A percentile compares a stretch with the other conserved stretches of the same genome.
These are phyloP conservation scores for Beauveria varroae DNA, from an alignment of 2,329 filamentous ascomycete species.

Conservation along the genomic window DNA sequence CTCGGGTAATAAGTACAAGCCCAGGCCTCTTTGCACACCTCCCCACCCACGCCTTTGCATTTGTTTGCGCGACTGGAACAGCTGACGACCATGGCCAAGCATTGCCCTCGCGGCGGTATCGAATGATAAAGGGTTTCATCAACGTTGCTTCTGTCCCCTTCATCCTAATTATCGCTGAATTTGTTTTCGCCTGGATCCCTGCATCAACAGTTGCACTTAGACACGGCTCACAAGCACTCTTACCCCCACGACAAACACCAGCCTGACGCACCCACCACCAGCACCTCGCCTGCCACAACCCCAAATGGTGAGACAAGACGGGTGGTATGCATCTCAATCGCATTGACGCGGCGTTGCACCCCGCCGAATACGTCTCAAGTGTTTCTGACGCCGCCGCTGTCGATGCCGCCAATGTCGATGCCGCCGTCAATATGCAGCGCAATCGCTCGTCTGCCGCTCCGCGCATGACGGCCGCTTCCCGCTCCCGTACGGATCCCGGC, in stretches of 20 bases:
- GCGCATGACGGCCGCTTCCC: background rate
- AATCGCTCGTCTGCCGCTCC: background rate
- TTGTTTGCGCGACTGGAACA: no score
- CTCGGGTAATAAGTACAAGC: no score
- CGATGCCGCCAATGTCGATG: conserved; percentile 8
- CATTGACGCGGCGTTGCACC: conserved; percentile 17
- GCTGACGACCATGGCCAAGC: no score
- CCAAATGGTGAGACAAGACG: conserved; percentile 20
- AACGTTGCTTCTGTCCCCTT: no score
- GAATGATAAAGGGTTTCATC: no score
- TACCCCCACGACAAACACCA: background rate
- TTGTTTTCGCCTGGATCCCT: no score
- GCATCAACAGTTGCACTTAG: background rate
- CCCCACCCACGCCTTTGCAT: no score
- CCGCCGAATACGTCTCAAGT: conserved; percentile 6
- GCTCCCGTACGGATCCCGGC: conserved; percentile 1
- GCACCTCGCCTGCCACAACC: background rate
- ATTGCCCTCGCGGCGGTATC: no score
- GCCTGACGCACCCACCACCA: background rate
- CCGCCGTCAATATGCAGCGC: background rate
- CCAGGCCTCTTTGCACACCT: no score
- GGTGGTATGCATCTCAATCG: conserved; percentile 22
- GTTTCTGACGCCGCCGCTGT: background rate
- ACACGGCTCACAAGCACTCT: background rate
- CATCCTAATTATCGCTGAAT: no score